phyloP scores from a whole-genome alignment of 495 filamentous ascomycete species.

The Thermothielavioides terrestris region DNA sequence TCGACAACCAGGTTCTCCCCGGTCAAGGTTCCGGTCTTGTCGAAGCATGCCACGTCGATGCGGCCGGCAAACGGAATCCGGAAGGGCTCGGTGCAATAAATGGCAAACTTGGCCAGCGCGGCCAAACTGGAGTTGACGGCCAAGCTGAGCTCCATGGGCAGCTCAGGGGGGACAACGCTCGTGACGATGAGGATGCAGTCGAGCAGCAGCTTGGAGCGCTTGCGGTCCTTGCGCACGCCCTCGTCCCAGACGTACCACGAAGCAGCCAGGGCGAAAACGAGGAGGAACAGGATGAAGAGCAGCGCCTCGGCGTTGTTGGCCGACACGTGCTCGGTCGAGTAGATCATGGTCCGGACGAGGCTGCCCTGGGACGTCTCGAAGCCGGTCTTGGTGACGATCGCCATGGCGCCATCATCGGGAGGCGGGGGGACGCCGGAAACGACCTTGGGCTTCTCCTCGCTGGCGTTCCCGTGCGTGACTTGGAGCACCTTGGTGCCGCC shows the following conservation, averaged over 20 bases:
- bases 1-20: slow-evolving; percentile 97
- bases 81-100: slow-evolving; percentile 99
- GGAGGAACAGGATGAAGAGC: slow-evolving; percentile 91
- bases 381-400: slow-evolving; percentile 91
- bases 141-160: slow-evolving; percentile 95
- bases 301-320: slow-evolving; percentile 93
- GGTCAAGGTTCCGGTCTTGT: slow-evolving; percentile 96
- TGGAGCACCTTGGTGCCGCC: slow-evolving; percentile 97
- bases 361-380: slow-evolving; percentile 98
- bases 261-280: slow-evolving; percentile 92
- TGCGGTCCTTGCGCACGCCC: slow-evolving; percentile 84
- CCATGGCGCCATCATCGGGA: slow-evolving; percentile 89
- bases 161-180: slow-evolving; percentile 91
- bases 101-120: slow-evolving; percentile 85
- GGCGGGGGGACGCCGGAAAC: slow-evolving; percentile 62
- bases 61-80: slow-evolving; percentile 96
- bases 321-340: slow-evolving; percentile 96
- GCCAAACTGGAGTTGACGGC: slow-evolving; percentile 98
- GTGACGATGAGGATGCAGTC: slow-evolving; percentile 97
- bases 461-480: slow-evolving; percentile 74
- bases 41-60: slow-evolving; percentile 95
- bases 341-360: slow-evolving; percentile 98
- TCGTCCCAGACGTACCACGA: slow-evolving; percentile 99
- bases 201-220: slow-evolving; percentile 91
- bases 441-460: slow-evolving; percentile 57